Evolutionary conservation across 352 stramenopile species (phyloP), one percentile per base, ranked within the genome.

Genomic region (Globisporangium barbulae): DNA sequence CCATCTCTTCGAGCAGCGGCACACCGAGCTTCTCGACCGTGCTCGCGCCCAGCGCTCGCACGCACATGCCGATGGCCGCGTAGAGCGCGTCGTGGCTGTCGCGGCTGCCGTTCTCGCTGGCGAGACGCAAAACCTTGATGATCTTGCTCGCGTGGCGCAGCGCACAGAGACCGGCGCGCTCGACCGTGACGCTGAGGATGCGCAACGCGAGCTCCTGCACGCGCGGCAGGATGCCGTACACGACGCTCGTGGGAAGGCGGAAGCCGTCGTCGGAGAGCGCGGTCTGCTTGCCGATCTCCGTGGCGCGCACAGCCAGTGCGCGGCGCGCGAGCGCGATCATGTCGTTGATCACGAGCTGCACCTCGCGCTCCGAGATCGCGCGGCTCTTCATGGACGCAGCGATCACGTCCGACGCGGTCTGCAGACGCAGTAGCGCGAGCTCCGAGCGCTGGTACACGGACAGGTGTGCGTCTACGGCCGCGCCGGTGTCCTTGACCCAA

Each of bases 271-370:
- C 81, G 5, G 86, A 95, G 25, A 93, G 73, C 19, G 81, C 84
- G 10, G 79, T 91, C 59, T 93, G 84, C 73, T 92, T 92, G 50
- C 86, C 86, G 49, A 93, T 76, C 42, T 93, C 82, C 22, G 88
- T 74, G 8, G 80, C 86, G 21, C 79, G 81, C 37, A 92, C 69
- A 3, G 68, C 74, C 56, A 95, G 69, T 5, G 86, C 75, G 19
- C 86, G 82, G 7, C 83, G 83, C 52, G 76, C 69, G 25, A 93
- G 73, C 19, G 70, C 55, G 42, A 93, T 54, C 22, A 91, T 49
- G 9, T 91, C 79, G 12, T 55, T 58, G 2, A 91, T 39, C 30
- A 95, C 69, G 39, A 87, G 69, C 65, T 91, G 81, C 57, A 87
- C 80, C 44, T 95, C 86, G 53, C 82, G 83, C 61, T 95, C 86